Evolutionary conservation across 2,329 filamentous ascomycete genomes (phyloP), one percentile per base, ranked within the genome.

Genomic region (Hyphodiscus sp.): DNA sequence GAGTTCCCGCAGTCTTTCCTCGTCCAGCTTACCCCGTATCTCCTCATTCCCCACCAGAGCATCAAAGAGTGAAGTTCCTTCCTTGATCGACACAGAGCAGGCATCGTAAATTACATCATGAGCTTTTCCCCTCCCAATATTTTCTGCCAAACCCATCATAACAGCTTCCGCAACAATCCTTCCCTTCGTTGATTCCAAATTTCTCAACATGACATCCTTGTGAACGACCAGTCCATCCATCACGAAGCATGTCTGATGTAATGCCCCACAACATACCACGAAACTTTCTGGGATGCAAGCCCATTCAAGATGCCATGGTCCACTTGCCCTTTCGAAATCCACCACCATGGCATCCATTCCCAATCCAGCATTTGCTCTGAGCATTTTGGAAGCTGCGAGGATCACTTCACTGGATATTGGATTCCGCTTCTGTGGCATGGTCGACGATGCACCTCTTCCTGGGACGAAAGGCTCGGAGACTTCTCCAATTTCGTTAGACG

Each of bases 261-360:
- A 65, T 0, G 78, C 73, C 0, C 78, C 78, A 1, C 78, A 74
- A 2, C 73, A 74, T 29, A 78, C 68, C 6, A 80, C 74, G 55
- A 81, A 82, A 44, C 73, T 75, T 51, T 77, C 73, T 0, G 79
- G 78, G 0, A 82, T 65, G 10, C 78, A 77, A 2, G 76, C 73
- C 79, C 78, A 82, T 58, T 82, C 79, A 8, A 82, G 65, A 65
- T 82, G 78, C 79, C 79, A 82, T 0, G 79, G 78, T 0, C 79
- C 78, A 9, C 75, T 78, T 0, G 78, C 78, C 1, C 79, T 73
- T 62, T 82, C 79, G 49, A 81, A 81, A 56, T 81, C 79, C 0
- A 73, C 72, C 0, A 82, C 75, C 79, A 82, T 81, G 1, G 71
- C 77, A 57, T 81, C 78, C 1, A 81, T 70, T 0, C 74, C 75